A percentile compares a stretch with the other conserved stretches of the same genome.
Evolutionary conservation across 2,329 filamentous ascomycete species (phyloP).

Genomic region (Pseudogymnoascus sp.): DNA sequence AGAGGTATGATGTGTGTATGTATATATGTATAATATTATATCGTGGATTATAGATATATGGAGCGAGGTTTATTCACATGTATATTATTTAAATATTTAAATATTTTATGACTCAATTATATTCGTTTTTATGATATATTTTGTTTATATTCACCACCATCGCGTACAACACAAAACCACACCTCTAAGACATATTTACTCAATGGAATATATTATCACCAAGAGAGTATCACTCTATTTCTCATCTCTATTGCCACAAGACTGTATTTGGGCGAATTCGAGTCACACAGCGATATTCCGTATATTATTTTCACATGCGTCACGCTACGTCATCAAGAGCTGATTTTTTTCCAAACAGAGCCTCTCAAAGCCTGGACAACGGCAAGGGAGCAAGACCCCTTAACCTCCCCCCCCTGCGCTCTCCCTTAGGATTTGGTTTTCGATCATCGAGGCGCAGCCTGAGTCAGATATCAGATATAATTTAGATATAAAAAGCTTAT

Average conservation of each 20-base stretch:
- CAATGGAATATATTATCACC: neutral
- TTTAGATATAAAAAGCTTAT: conserved; percentile 2
- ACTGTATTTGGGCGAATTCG: neutral
- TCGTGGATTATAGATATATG: neutral
- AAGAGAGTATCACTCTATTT: neutral
- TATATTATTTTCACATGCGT: neutral
- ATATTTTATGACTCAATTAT: neutral
- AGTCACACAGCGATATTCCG: neutral
- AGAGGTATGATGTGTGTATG: neutral
- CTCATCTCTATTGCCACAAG: neutral
- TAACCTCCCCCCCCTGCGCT: neutral
- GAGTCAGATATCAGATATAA: neutral
- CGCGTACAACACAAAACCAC: neutral
- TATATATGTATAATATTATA: conserved; percentile 1
- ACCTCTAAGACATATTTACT: neutral
- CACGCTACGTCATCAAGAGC: neutral
- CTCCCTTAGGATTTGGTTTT: neutral
- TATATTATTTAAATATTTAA: neutral
- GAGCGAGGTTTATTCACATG: neutral
- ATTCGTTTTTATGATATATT: neutral
- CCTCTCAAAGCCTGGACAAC: neutral
- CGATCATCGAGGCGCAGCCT: neutral
- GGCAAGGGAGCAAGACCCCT: neutral
- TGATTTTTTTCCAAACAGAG: neutral
- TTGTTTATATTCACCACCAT: neutral